Evolutionary conservation across 2,329 filamentous ascomycete species (phyloP), one percentile per base, ranked within the genome.

Genomic region (Ascochyta rabiei): DNA sequence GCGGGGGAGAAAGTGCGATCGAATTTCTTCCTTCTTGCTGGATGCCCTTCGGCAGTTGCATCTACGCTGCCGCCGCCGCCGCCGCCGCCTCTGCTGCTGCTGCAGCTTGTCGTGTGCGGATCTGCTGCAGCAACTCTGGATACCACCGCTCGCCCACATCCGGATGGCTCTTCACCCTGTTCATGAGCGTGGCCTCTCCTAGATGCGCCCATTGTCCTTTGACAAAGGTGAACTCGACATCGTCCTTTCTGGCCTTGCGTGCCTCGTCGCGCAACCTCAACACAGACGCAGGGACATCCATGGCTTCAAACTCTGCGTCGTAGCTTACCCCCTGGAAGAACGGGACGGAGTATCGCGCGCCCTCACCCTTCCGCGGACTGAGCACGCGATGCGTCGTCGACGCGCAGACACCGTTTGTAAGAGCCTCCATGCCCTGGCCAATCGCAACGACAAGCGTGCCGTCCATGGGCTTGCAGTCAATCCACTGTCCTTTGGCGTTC

Each of bases 241-340:
- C 90, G 24, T 80, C 77, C 1, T 84, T 86, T 28, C 84, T 84
- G 55, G 77, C 76, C 59, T 83, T 78, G 46, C 89, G 79, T 77
- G 89, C 82, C 59, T 79, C 76, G 59, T 84, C 77, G 43, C 89
- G 80, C 77, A 89, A 81, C 68, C 79, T 83, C 64, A 81, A 79
- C 15, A 93, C 85, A 12, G 81, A 80, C 24, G 84, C 83, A 0
- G 90, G 89, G 10, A 86, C 80, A 56, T 84, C 88, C 75, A 95
- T 86, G 63, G 89, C 87, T 69, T 91, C 90, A 71, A 96, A 96
- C 16, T 84, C 84, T 0, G 90, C 86, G 72, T 92, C 89, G 53
- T 90, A 86, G 66, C 86, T 86, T 56, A 96, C 89, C 19, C 91
- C 91, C 73, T 95, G 91, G 78, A 96, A 96, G 77, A 96, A 96